Conservation (phyloP, 164 flowering plant species). For the Dillenia suffruticosa region DNA sequence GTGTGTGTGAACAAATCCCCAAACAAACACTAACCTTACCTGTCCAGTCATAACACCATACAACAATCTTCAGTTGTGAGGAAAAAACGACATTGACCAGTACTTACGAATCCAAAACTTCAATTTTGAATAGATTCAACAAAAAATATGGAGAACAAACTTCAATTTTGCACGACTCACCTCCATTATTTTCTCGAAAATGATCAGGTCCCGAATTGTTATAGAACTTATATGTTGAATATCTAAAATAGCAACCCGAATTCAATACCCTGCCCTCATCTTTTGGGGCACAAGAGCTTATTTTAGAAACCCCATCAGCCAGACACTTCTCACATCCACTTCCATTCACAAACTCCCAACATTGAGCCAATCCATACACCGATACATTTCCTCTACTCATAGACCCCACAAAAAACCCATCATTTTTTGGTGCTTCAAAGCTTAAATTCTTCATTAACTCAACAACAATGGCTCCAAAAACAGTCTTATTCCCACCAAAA, state of each 20-base stretch:
- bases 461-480: constrained; percentile 21
- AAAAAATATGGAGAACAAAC: neutral
- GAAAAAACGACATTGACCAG: too few relatives aligned
- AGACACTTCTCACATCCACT: constrained; percentile 47
- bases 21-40: too few relatives aligned
- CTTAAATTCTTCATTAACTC: constrained; percentile 50
- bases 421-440: constrained; percentile 33
- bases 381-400: constrained; percentile 31
- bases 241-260: constrained; percentile 74
- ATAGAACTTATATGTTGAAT: constrained; percentile 51
- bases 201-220: constrained; percentile 24
- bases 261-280: constrained; percentile 64
- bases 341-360: constrained; percentile 50
- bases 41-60: too few relatives aligned
- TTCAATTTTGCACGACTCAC: constrained; percentile 18
- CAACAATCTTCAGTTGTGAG: too few relatives aligned
- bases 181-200: constrained; percentile 15
- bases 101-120: too few relatives aligned
- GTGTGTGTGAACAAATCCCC: too few relatives aligned
- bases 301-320: constrained; percentile 27
- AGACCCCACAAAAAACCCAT: constrained; percentile 48
- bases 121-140: neutral
- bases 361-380: constrained; percentile 77
- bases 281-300: constrained; percentile 37
- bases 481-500: constrained; percentile 21